A percentile compares a stretch with the other conserved stretches of the same genome.
phyloP scores from a whole-genome alignment of 768 basidiomycete species.

The Rhodosporidiobolus sp. region DNA sequence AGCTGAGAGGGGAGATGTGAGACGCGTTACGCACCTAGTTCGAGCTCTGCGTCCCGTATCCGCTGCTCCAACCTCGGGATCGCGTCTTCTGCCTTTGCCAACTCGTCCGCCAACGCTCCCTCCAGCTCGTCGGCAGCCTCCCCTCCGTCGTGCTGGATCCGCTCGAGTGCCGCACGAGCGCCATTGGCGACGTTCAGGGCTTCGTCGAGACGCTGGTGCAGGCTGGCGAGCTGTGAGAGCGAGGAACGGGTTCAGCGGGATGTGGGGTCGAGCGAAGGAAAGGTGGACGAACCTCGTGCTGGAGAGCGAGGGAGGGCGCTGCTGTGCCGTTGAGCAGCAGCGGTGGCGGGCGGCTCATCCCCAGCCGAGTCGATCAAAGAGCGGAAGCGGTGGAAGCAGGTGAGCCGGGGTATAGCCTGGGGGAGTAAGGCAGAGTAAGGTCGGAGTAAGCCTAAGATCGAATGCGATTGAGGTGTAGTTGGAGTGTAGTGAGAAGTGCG shows the following conservation, averaged over 20 bases:
- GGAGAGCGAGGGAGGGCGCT: neutral
- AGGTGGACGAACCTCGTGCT: neutral
- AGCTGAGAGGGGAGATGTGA: neutral
- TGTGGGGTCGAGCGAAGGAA: constrained; percentile 2
- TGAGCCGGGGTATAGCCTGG: no score
- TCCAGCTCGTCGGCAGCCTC: neutral
- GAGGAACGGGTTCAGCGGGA: neutral
- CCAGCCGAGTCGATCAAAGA: neutral
- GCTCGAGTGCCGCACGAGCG: neutral
- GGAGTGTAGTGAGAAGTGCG: no score
- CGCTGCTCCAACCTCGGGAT: constrained; percentile 57
- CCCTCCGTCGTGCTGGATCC: neutral
- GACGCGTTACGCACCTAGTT: constrained; percentile 50
- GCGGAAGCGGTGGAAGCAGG: neutral
- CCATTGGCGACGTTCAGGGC: neutral
- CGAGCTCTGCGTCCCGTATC: constrained; percentile 54
- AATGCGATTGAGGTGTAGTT: no score
- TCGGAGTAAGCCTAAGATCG: no score
- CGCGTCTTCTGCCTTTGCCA: neutral
- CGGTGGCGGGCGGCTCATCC: neutral
- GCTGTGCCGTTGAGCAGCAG: neutral
- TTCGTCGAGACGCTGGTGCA: constrained; percentile 3
- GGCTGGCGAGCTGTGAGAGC: neutral
- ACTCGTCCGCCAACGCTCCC: neutral
- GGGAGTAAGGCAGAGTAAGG: no score